Base-by-base conservation (phyloP, 2,329 filamentous ascomycete species). In the Aspergillus pseudoglaucus region DNA sequence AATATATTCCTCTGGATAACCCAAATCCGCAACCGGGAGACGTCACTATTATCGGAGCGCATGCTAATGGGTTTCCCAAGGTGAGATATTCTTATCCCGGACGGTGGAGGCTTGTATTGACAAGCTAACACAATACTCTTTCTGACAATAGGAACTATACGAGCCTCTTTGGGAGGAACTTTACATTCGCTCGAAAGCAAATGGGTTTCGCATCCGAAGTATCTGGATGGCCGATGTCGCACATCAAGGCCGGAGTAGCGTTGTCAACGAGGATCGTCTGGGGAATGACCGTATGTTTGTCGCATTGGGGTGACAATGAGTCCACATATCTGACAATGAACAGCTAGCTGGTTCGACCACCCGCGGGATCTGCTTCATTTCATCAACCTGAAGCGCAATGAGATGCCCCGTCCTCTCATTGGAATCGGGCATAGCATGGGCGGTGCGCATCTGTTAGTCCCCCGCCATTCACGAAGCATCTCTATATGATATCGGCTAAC, bases 31-130 rank as follows among this genome's bases (percentile, higher is more conserved):
- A 81, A 53, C 79, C 82, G 1, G 87, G 88, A 30, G 88, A 93
- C 66, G 73, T 96, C 7, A 96, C 89, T 17, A 83, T 97, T 49
- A 82, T 97, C 47, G 89, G 80, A 9, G 85, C 85, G 4, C 90
- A 96, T 70, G 91, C 89, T 44, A 96, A 96, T 72, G 91, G 85
- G 9, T 95, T 96, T 57, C 87, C 88, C 9, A 97, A 96, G 78
- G 87, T 87, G 66, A 46, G 51, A 12, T 39, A 18, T 10, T 39
- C 17, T 22, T 15, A 18, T 39, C 25, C 25, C 37, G 32, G 32
- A 12, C 4, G 12, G n/a, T 38, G 7, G 12, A 8, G 15, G 7
- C 35, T 14, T 5, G 15, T n/a, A 38, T n/a, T 15, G 33, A 20
- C 25, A 33, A 6, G 37, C 49, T 56, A 32, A 59, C 22, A 6